Evolutionary conservation across 179 eudicot genomes (phyloP), one percentile per base, ranked within the genome.

Genomic region (Beta corolliflora): DNA sequence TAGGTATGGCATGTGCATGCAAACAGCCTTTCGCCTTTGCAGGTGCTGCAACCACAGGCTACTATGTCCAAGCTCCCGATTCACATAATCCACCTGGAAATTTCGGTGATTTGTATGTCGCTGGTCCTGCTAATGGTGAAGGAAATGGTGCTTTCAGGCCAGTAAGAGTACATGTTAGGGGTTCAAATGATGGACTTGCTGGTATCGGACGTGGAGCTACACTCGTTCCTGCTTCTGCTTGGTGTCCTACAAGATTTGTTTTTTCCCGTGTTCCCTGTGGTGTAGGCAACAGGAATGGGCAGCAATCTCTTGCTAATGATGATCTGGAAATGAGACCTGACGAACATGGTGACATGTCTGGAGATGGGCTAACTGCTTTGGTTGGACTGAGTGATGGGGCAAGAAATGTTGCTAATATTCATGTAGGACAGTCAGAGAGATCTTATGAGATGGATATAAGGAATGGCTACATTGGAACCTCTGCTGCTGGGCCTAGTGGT

Each of bases 231-330:
- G 88, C 92, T 77, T 81, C 92, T 79, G 91, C 94, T 77, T 93
- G 97, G 96, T 91, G 97, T 79, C 97, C 99, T 55, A 92, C 99
- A 76, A 93, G 99, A 73, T 91, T 91, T 83, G 99, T 96, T 63
- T 96, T 89, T 84, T 96, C 99, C 71, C 94, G 99, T 84, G 97
- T 91, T 54, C 99, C 99, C 46, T 81, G 88, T 77, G 92, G 95
- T 53, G 84, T 93, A 78, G 97, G 98, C 41, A 94, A 91, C 81
- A 85, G 98, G 59, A 92, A 87, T 77, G 89, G 94, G 71, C 99
- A 94, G 83, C 99, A 88, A 79, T 88, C 96, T 83, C 88, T 87
- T 83, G 98, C 90, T 69, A 92, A 94, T 87, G 99, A 94, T 81
- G 98, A 90, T 75, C 81, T 89, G 46, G 99, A 94, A 73, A 89